A percentile compares a stretch with the other conserved stretches of the same genome.
Conservation (phyloP, 140 eudicot species). For the Stevia rebaudiana region DNA sequence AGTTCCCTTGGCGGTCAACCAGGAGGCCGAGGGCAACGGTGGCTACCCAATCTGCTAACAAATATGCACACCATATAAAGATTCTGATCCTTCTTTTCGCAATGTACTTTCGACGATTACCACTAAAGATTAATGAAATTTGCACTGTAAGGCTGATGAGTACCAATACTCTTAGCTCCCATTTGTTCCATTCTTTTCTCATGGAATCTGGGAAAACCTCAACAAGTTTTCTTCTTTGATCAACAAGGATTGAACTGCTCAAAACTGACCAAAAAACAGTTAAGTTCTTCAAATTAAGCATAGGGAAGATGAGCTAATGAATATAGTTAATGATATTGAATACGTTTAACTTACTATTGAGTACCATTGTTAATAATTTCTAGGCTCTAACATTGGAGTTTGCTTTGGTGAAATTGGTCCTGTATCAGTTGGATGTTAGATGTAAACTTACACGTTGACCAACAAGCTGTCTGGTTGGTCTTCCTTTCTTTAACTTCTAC, state of each 20-base stretch:
- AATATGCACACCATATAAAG: slow-evolving; percentile 38
- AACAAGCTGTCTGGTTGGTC: not conserved
- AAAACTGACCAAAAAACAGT: slow-evolving; percentile 13
- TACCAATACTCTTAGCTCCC: slow-evolving; percentile 36
- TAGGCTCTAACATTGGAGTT: not conserved
- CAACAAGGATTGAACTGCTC: slow-evolving; percentile 18
- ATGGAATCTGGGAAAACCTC: slow-evolving; percentile 26
- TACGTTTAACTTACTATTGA: slow-evolving; percentile 5
- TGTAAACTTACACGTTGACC: not conserved
- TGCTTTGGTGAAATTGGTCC: slow-evolving; percentile 3
- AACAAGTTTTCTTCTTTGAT: slow-evolving; percentile 12
- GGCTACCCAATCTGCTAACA: slow-evolving; percentile 50
- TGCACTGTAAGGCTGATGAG: slow-evolving; percentile 37
- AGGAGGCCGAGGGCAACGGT: slow-evolving; percentile 43
- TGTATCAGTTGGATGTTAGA: not conserved
- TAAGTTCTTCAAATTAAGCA: not conserved
- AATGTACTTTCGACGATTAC: slow-evolving; percentile 29
- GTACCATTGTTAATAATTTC: not conserved
- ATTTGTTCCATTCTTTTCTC: slow-evolving; percentile 32
- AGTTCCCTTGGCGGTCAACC: slow-evolving; percentile 28
- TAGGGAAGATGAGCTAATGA: not conserved
- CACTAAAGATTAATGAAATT: slow-evolving; percentile 26
- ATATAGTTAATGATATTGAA: not conserved
- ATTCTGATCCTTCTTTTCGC: slow-evolving; percentile 27
- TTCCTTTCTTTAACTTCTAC: not conserved